Conservation (phyloP, 2,329 filamentous ascomycete species). For the Talaromyces sp. region DNA sequence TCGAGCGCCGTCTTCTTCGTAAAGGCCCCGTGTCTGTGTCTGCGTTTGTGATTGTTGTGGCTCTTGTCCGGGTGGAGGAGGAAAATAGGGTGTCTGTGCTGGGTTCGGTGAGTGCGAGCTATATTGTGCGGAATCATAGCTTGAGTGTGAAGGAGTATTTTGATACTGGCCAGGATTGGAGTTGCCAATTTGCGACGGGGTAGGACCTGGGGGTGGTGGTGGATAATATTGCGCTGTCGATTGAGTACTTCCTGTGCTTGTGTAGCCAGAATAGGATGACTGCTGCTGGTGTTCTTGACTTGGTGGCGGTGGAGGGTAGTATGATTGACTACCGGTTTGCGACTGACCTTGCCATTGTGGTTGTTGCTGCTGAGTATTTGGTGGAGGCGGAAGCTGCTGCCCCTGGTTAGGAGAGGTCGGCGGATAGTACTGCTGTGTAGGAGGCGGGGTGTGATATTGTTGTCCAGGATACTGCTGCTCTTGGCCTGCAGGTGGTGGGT, state of each 20-base stretch:
- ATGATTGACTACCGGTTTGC: conserved; percentile 6
- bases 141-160: not conserved
- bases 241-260: not conserved
- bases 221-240: conserved; percentile 33
- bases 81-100: conserved; percentile 37
- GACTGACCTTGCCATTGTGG: conserved; percentile 16
- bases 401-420: conserved; percentile 2
- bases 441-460: not conserved
- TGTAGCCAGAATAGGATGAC: not conserved
- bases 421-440: conserved; percentile 7
- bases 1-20: conserved; percentile 33
- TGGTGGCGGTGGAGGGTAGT: conserved; percentile 13
- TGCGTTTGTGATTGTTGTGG: conserved; percentile 30
- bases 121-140: conserved; percentile 10
- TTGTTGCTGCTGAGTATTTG: conserved; percentile 19
- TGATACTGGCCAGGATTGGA: conserved; percentile 7
- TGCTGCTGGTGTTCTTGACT: conserved; percentile 15
- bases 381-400: conserved; percentile 5
- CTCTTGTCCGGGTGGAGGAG: conserved; percentile 39
- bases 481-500: conserved; percentile 2
- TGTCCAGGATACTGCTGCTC: conserved; percentile 1
- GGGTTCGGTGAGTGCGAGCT: conserved; percentile 6
- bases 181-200: conserved; percentile 20
- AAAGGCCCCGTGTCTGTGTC: conserved; percentile 32
- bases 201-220: conserved; percentile 37